Conservation (phyloP, 2,329 filamentous ascomycete species). For the Aspergillus calidoustus region DNA sequence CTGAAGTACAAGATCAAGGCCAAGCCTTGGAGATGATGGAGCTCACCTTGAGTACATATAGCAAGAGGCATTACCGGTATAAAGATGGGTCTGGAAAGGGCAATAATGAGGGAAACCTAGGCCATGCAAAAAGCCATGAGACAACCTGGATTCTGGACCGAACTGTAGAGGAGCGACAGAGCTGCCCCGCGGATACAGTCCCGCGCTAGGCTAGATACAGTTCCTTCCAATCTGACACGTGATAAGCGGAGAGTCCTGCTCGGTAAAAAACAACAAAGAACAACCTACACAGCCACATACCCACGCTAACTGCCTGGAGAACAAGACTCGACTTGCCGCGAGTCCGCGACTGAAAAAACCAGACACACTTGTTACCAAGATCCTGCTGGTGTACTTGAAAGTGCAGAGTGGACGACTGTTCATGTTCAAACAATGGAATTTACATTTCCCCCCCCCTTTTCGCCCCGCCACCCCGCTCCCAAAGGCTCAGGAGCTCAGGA, state of each 20-base stretch:
- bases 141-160: background rate
- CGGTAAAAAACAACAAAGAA: background rate
- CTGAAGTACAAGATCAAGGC: background rate
- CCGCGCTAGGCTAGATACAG: constrained; percentile 1
- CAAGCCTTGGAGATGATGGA: background rate
- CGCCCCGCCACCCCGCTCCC: constrained; percentile 14
- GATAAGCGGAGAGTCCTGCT: background rate
- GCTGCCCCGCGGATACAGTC: constrained; percentile 1
- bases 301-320: background rate
- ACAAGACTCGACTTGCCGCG: background rate
- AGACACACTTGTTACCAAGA: background rate
- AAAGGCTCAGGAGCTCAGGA: background rate
- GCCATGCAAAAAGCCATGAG: background rate
- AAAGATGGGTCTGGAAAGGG: background rate
- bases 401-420: background rate
- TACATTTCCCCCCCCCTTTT: background rate
- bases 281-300: background rate
- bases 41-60: background rate
- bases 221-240: background rate
- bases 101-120: background rate
- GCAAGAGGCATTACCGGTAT: background rate
- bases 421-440: background rate
- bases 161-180: background rate
- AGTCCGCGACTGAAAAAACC: background rate
- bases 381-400: background rate